Conservation (phyloP, 345 rosid genomes). For the Cochlearia excelsa region DNA sequence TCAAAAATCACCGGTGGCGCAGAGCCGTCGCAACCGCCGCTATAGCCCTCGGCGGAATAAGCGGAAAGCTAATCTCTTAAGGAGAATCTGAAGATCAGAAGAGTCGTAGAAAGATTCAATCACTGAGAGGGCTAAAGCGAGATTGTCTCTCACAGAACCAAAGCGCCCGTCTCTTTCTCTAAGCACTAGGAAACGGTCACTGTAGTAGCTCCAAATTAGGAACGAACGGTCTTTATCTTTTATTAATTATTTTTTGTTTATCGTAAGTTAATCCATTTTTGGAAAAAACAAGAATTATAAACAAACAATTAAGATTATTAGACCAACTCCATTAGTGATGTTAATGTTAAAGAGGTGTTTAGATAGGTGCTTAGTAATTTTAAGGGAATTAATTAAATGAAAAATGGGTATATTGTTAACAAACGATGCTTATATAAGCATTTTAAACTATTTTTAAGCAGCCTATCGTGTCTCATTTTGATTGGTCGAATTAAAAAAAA, state of each 20-base stretch:
- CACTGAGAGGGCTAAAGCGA: background rate
- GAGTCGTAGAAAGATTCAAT: slow-evolving; percentile 14
- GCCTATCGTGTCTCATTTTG: too few species aligned
- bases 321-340: too few species aligned
- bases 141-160: slow-evolving; percentile 7
- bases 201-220: slow-evolving; percentile 38
- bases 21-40: slow-evolving; percentile 17
- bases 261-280: background rate
- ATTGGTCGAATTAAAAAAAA: too few species aligned
- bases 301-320: too few species aligned
- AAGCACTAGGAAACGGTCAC: slow-evolving; percentile 34
- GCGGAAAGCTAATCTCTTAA: background rate
- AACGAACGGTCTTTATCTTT: slow-evolving; percentile 32
- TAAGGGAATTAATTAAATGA: too few species aligned
- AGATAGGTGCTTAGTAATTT: too few species aligned
- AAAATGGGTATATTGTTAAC: too few species aligned
- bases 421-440: too few species aligned
- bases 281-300: too few species aligned
- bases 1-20: slow-evolving; percentile 18
- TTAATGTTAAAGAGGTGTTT: too few species aligned
- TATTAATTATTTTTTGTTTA: slow-evolving; percentile 8
- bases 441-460: too few species aligned
- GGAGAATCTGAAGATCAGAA: slow-evolving; percentile 17
- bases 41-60: slow-evolving; percentile 5
- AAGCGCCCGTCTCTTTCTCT: slow-evolving; percentile 1